Evolutionary conservation across 2,329 filamentous ascomycete species (phyloP), one percentile per base, ranked within the genome.

Genomic region (Kalaharituber pfeilii): DNA sequence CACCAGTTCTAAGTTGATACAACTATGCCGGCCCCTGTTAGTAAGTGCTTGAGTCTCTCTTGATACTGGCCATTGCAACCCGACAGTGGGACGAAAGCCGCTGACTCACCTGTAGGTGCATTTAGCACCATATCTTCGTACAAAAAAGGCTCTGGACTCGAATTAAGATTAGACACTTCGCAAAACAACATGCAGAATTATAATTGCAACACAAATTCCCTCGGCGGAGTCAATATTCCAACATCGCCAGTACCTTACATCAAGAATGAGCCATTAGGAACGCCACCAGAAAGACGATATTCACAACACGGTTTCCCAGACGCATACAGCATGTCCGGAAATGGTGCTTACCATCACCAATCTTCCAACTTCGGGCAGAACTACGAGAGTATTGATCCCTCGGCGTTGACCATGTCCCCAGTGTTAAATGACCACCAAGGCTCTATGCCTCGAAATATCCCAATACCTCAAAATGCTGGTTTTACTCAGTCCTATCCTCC

Each of bases 301-400:
- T 26, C 13, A 20, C 57, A 58, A 15, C 59, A 60, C 42, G 22
- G 42, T 13, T 47, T 47, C 51, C 30, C 58, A 27, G 59, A 60
- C 26, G 53, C 58, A 33, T 60, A 61, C 50, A 54, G 53, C 30
- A 59, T 61, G 59, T 53, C 56, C 20, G 42, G 54, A 18, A 53
- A 60, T 50, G 50, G 53, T 22, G 53, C 53, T 22, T 60, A 59
- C 29, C 51, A 54, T 28, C 57, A 59, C 26, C 57, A 64, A 25
- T 49, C 59, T 18, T 56, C 60, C 50, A 60, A 61, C 62, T 73
- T 73, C 60, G 69, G 70, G 63, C 74, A 75, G 60, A 74, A 73
- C 59, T 73, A 71, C 56, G 75, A 69, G 51, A 76, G 76, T 65
- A 81, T 95, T 65, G 85, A 95, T 66, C 89, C 89, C 9, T 89